Percentiles rank a stretch among this genome's conserved stretches.
phyloP scores from a whole-genome alignment of 169 alveolate genomes.

The Theileria annulata region DNA sequence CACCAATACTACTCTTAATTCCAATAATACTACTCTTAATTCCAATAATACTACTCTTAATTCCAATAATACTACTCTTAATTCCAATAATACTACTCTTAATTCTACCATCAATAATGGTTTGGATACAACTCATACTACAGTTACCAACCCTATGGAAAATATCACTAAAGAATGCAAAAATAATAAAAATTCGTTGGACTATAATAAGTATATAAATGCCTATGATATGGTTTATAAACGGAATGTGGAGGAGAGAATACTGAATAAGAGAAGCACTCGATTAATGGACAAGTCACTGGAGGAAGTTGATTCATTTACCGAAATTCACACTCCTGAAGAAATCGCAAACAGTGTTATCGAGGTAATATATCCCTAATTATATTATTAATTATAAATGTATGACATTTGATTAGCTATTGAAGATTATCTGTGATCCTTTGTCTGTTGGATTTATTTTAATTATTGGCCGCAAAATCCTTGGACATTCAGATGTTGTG shows the following conservation, averaged over 20 bases:
- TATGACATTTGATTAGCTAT: not conserved
- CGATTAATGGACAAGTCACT: not conserved
- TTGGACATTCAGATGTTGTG: not conserved
- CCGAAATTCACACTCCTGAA: conserved; percentile 20
- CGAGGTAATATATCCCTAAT: conserved; percentile 6
- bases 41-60: not conserved
- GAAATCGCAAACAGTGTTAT: conserved; percentile 15
- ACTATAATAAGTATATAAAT: not conserved
- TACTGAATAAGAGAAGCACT: not conserved
- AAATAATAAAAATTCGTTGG: not conserved
- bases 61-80: not conserved
- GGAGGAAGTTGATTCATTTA: conserved; percentile 13
- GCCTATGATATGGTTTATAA: not conserved
- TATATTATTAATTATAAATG: not conserved
- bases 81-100: not conserved
- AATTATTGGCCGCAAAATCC: conserved; percentile 32
- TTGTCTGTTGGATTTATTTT: conserved; percentile 49
- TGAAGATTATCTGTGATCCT: conserved; percentile 30
- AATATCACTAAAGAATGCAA: too few relatives aligned
- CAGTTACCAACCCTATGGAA: not conserved
- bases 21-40: not conserved
- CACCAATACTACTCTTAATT: not conserved
- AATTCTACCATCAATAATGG: not conserved
- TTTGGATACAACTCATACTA: too few relatives aligned
- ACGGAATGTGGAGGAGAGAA: not conserved